A percentile compares a stretch with the other conserved stretches of the same genome.
phyloP scores from a whole-genome alignment of 208 protist genomes.

The Vickermania ingenoplastis region DNA sequence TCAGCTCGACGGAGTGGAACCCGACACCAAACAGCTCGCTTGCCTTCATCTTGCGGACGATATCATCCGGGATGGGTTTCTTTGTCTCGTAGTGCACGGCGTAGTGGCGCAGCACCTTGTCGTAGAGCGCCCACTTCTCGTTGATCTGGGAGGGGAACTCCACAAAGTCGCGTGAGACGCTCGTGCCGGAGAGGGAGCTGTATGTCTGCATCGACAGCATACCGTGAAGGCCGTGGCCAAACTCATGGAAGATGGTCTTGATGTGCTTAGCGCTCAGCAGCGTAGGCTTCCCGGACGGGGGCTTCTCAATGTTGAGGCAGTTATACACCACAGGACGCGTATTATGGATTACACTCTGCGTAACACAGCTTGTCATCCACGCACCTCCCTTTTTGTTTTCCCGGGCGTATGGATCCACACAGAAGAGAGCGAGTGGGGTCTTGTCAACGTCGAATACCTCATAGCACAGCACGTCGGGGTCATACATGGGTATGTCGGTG shows the following conservation, averaged over 20 bases:
- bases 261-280: slow-evolving; percentile 24
- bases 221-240: slow-evolving; percentile 24
- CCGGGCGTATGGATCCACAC: slow-evolving; percentile 2
- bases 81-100: slow-evolving; percentile 22
- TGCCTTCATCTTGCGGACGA: slow-evolving; percentile 13
- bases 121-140: slow-evolving; percentile 27
- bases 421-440: slow-evolving; percentile 5
- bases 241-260: slow-evolving; percentile 19
- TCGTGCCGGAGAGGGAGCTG: slow-evolving; percentile 17
- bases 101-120: slow-evolving; percentile 9
- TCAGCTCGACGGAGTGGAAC: slow-evolving; percentile 11
- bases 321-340: slow-evolving; percentile 2
- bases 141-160: slow-evolving; percentile 39
- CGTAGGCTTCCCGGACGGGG: slow-evolving; percentile 12
- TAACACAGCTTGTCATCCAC: slow-evolving; percentile 7
- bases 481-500: slow-evolving; percentile 3
- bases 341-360: neutral
- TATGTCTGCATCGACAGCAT: slow-evolving; percentile 18
- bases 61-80: slow-evolving; percentile 10
- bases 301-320: slow-evolving; percentile 17
- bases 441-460: slow-evolving; percentile 3
- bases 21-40: slow-evolving; percentile 5
- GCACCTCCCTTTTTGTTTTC: slow-evolving; percentile 5
- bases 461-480: slow-evolving; percentile 5
- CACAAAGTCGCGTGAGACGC: slow-evolving; percentile 36